Base-by-base conservation (phyloP, 352 stramenopile species). In the Heterotrichella gracilis region DNA sequence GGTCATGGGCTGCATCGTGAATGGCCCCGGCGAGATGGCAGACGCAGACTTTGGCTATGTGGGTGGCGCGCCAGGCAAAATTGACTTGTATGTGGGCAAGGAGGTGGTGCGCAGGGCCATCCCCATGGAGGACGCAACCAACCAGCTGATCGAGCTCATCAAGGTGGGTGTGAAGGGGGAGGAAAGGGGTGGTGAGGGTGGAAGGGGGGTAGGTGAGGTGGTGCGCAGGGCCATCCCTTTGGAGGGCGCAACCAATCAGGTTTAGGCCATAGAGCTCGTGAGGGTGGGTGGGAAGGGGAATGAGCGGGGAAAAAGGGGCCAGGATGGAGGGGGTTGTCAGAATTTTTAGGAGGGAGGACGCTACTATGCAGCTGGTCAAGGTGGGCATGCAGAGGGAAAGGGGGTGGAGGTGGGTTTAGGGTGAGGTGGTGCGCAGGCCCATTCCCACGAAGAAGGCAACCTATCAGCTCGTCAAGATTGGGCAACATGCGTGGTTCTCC, bases 1-100 rank as follows among this genome's bases (percentile, higher is more conserved):
- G n/a, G 79, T 89, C 25, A 89, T 89, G 82, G 82, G 82, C 64
- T 89, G 82, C 76, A 89, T 89, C 69, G 82, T 89, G 9, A 89
- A 89, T 74, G 82, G 82, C 68, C 80, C 81, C 53, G 82, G 82
- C 70, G 82, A 89, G 70, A 89, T 89, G 82, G 82, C 82, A 2
- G 82, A 89, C 76, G 82, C 82, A 39, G 82, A 89, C 73, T 89
- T 87, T 75, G 41, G 41, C 1, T 78, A 78, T 66, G 82, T 89
- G 23, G 82, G 82, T 70, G 82, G 79, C 17, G 72, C 82, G 69
- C 81, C 81, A 24, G 81, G 81, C 71, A 87, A 87, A 76, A 76
- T 88, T 69, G 81, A 87, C 71, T 74, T 89, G 22, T 89, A 89
- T 71, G 82, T 86, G 68, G 82, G 82, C 68, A 86, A 87, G 73